These are phyloP conservation scores for Galerina sulciceps DNA, from an alignment of 768 basidiomycete species.

Conservation along the genomic window DNA sequence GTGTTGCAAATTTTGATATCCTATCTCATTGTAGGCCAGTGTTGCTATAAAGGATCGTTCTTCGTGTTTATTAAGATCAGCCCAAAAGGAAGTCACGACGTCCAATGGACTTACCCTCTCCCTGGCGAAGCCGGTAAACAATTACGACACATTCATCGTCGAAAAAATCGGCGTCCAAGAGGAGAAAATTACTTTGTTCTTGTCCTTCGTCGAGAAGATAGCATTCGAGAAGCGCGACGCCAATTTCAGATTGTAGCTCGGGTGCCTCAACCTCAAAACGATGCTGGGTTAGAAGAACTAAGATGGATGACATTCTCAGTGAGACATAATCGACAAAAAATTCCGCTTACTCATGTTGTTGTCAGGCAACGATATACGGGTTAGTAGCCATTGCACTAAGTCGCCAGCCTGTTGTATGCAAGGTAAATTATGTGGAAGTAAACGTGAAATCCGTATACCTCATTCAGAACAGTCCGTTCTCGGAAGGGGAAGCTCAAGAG, in stretches of 20 bases:
- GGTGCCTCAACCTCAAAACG: constrained; percentile 47
- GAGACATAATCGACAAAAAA: neutral
- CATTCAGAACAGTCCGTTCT: constrained; percentile 58
- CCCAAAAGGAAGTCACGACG: constrained; percentile 23
- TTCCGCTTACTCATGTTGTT: constrained; percentile 26
- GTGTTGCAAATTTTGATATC: constrained; percentile 56
- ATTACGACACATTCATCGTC: constrained; percentile 74
- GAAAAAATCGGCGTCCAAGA: constrained; percentile 78
- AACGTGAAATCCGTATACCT: constrained; percentile 44
- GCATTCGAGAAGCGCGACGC: constrained; percentile 61
- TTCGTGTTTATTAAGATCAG: constrained; percentile 44
- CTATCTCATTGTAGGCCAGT: constrained; percentile 62
- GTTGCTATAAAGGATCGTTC: constrained; percentile 65
- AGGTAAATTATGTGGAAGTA: constrained; percentile 24
- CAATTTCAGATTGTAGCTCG: constrained; percentile 43
- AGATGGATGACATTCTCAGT: constrained; percentile 14
- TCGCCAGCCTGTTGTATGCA: constrained; percentile 41
- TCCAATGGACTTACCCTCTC: constrained; percentile 49
- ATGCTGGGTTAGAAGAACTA: constrained; percentile 64
- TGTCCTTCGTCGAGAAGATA: constrained; percentile 45
- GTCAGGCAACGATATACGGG: constrained; percentile 44
- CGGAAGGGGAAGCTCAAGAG: constrained; percentile 34
- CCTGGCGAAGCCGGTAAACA: constrained; percentile 56
- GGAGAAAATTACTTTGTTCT: constrained; percentile 46
- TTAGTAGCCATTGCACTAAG: constrained; percentile 56